A percentile compares a stretch with the other conserved stretches of the same genome.
phyloP scores from a whole-genome alignment of 305 asterid genomes.

The Fraxinus platypoda region DNA sequence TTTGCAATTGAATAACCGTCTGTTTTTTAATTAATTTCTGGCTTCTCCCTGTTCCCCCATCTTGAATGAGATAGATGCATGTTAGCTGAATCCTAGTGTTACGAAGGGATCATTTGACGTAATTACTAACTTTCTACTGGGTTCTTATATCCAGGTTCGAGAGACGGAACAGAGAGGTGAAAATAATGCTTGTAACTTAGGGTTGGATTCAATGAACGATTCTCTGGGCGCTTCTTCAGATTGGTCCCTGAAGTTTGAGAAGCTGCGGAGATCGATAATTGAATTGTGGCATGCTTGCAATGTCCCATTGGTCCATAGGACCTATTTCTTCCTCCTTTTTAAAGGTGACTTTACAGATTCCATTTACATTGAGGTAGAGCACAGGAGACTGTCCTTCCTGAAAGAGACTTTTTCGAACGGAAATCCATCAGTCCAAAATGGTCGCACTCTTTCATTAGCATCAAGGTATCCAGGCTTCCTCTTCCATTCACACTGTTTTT shows the following conservation, averaged over 20 bases:
- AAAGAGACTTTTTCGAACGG: slow-evolving; percentile 62
- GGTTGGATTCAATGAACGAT: slow-evolving; percentile 40
- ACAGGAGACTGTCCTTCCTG: slow-evolving; percentile 69
- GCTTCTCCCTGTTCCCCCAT: not conserved
- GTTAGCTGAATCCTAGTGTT: not conserved
- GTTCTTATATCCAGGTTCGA: slow-evolving; percentile 31
- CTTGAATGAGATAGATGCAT: not conserved
- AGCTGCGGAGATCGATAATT: slow-evolving; percentile 54
- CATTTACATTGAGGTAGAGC: slow-evolving; percentile 85
- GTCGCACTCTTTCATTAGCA: slow-evolving; percentile 55
- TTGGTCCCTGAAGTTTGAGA: slow-evolving; percentile 74
- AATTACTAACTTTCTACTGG: not conserved
- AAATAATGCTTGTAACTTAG: slow-evolving; percentile 42
- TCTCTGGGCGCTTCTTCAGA: slow-evolving; percentile 33
- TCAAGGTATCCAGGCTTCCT: slow-evolving; percentile 56
- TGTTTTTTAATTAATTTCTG: not conserved
- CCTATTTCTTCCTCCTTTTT: slow-evolving; percentile 80
- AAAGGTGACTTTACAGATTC: slow-evolving; percentile 75
- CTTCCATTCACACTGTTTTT: slow-evolving; percentile 1
- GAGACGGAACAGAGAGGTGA: slow-evolving; percentile 36
- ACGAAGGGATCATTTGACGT: not conserved
- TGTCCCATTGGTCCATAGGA: slow-evolving; percentile 76
- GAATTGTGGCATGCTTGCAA: slow-evolving; percentile 79
- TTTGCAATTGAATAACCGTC: slow-evolving; percentile 9
- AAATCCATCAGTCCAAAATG: slow-evolving; percentile 53